Evolutionary conservation across 106 monocot species (phyloP).

Genomic region (Acorus calamus): DNA sequence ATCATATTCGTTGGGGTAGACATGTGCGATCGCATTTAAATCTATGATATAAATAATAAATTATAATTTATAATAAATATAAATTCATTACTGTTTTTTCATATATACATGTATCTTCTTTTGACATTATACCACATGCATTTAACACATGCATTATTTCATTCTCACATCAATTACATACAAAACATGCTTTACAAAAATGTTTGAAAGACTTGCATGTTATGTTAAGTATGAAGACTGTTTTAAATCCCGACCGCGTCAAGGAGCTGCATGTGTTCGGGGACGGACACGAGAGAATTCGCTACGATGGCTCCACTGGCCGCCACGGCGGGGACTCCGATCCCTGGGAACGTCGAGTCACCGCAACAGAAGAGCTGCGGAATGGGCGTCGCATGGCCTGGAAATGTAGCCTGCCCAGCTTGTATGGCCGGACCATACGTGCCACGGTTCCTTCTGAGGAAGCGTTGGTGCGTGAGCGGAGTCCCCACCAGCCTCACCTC

Average conservation of each 20-base stretch:
- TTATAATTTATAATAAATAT: no score
- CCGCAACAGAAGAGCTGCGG: constrained; percentile 87
- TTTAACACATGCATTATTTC: no score
- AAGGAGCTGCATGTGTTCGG: constrained; percentile 71
- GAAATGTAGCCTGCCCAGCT: constrained; percentile 81
- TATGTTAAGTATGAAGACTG: no score
- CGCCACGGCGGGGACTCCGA: constrained; percentile 90
- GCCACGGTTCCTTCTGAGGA: constrained; percentile 82
- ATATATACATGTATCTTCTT: no score
- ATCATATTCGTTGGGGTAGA: no score
- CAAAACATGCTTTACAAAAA: no score
- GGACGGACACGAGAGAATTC: constrained; percentile 67
- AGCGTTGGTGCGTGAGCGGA: constrained; percentile 75
- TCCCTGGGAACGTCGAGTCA: constrained; percentile 94
- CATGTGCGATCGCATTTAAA: no score
- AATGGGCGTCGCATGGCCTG: constrained; percentile 78
- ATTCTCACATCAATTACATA: no score
- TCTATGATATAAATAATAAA: no score
- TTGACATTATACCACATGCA: no score
- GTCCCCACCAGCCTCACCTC: constrained; percentile 84
- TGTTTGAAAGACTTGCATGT: no score
- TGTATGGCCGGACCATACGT: constrained; percentile 85
- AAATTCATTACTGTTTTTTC: no score
- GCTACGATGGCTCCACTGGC: constrained; percentile 96
- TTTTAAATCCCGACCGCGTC: constrained; percentile 80